Conservation (phyloP, 805 yeast species). For the Vanderwaltozyma tropicalis region DNA sequence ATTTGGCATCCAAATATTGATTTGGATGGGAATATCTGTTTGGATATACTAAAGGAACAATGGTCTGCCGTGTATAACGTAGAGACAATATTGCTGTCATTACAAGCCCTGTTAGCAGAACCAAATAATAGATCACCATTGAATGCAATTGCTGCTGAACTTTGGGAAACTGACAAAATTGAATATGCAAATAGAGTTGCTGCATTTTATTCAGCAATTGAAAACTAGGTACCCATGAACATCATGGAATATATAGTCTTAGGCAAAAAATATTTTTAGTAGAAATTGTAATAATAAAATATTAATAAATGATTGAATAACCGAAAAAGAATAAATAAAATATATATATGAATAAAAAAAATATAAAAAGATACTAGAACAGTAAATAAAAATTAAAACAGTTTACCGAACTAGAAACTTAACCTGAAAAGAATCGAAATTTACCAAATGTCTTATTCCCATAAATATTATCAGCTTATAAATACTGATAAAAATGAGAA, state of each 20-base stretch:
- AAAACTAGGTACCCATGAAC: not conserved
- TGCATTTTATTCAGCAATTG: not conserved
- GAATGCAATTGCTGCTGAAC: conserved; percentile 47
- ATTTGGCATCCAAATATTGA: conserved; percentile 62
- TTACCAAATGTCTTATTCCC: not conserved
- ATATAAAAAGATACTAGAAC: not conserved
- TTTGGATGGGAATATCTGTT: conserved; percentile 53
- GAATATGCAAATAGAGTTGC: conserved; percentile 25
- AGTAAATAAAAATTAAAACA: not conserved
- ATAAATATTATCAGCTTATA: not conserved
- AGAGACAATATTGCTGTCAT: conserved; percentile 46
- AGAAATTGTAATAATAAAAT: not conserved
- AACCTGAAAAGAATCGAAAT: not conserved
- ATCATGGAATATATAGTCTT: not conserved
- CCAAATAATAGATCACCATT: conserved; percentile 50
- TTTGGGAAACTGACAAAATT: conserved; percentile 37
- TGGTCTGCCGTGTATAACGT: conserved; percentile 59
- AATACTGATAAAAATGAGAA: conserved; percentile 37
- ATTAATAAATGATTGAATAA: too few species aligned
- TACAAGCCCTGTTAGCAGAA: conserved; percentile 51
- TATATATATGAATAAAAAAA: too few species aligned
- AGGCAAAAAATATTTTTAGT: not conserved
- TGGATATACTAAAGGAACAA: conserved; percentile 52
- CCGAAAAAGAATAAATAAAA: too few species aligned
- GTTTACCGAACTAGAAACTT: too few species aligned